Evolutionary conservation across 176 grass and related monocot species (phyloP).

Genomic region (Panicum miliaceum): DNA sequence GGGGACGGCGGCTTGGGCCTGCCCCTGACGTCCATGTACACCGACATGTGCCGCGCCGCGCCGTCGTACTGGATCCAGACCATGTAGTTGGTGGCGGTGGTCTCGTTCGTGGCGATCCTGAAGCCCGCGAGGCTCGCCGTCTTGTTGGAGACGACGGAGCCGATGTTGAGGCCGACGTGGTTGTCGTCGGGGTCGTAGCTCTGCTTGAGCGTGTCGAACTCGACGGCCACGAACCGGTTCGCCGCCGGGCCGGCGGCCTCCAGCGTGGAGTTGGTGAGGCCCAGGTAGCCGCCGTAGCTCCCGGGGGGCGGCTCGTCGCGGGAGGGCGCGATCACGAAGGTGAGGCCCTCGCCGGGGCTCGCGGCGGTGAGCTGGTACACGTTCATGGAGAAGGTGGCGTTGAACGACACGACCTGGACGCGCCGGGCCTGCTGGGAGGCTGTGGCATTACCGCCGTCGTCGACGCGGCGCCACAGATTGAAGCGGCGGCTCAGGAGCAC

Average conservation of each 20-base stretch:
- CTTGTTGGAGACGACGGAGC: slow-evolving; percentile 47
- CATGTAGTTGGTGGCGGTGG: slow-evolving; percentile 44
- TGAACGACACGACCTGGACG: slow-evolving; percentile 56
- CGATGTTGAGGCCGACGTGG: slow-evolving; percentile 75
- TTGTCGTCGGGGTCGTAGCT: slow-evolving; percentile 51
- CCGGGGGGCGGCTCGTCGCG: slow-evolving; percentile 27
- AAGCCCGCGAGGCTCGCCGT: slow-evolving; percentile 39
- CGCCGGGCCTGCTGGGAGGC: not conserved
- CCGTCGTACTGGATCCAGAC: slow-evolving; percentile 67
- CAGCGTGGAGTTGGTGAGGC: slow-evolving; percentile 56
- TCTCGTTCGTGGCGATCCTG: slow-evolving; percentile 31
- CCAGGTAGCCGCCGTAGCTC: slow-evolving; percentile 55
- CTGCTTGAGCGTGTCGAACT: slow-evolving; percentile 69
- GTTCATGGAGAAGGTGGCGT: slow-evolving; percentile 63
- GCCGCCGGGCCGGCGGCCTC: not conserved
- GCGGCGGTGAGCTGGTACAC: slow-evolving; percentile 26
- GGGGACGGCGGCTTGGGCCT: not conserved
- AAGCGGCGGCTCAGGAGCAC: slow-evolving; percentile 43
- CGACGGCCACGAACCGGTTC: slow-evolving; percentile 54
- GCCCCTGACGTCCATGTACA: slow-evolving; percentile 27
- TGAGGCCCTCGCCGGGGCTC: slow-evolving; percentile 9
- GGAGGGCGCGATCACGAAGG: slow-evolving; percentile 38
- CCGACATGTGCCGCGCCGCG: slow-evolving; percentile 20
- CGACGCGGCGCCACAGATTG: slow-evolving; percentile 44
- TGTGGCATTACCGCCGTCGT: not conserved